Evolutionary conservation across 345 rosid genomes (phyloP), one percentile per base, ranked within the genome.

Genomic region (Pseudoturritis turrita): DNA sequence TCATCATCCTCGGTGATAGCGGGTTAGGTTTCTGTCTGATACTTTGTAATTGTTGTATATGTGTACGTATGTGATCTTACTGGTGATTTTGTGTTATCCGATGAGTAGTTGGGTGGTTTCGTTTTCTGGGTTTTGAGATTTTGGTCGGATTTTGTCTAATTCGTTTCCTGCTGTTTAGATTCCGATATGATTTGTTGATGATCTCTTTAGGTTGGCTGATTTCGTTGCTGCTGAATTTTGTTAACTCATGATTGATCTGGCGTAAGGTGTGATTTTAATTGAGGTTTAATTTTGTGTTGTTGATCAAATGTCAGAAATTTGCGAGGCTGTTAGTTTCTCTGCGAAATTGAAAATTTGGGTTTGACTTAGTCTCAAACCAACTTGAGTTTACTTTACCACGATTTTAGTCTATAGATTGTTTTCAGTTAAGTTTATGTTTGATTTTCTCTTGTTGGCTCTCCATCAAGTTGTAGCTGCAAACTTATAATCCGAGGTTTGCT

Each of bases 1-100:
- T 95, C 87, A 95, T 95, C 79, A 89, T 95, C 77, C 96, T 95
- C 83, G 97, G 97, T 31, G 99, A 95, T 69, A 91, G 97, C 86
- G 99, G 97, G 99, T 95, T 70, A 36, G 77, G 29, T 71, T 66
- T 81, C 58, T 63, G n/a, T n/a, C n/a, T n/a, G n/a, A n/a, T n/a
- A n/a, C n/a, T n/a, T n/a, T n/a, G n/a, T n/a, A n/a, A n/a, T n/a
- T n/a, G n/a, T n/a, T n/a, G n/a, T n/a, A n/a, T n/a, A n/a, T n/a
- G n/a, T 62, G 56, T 22, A 8, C n/a, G n/a, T 11, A 5, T 39
- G n/a, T 56, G 12, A 23, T 64, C 17, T 4, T 6, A 21, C 35
- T 19, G 47, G 4, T 25, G 37, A n/a, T 54, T 76, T 40, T 21
- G 3, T 13, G 71, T 19, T 41, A 31, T 53, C 8, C 11, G 50